phyloP scores from a whole-genome alignment of 345 rosid species.

The Ceriops tagal region DNA sequence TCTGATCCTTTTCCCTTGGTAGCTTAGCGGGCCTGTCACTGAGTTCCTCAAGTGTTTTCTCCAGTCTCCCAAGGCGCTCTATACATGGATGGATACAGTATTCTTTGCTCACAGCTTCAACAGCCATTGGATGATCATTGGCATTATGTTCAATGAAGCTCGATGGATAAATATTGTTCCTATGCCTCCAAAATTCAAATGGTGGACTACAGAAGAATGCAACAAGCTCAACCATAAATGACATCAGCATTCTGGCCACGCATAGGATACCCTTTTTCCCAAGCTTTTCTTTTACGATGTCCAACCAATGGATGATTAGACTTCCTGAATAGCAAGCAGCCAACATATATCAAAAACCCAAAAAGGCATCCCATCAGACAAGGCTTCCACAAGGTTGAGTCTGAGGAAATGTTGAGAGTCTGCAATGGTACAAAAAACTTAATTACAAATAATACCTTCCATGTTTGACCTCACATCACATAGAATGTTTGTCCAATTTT shows the following conservation, averaged over 20 bases:
- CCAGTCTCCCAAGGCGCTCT: constrained; percentile 72
- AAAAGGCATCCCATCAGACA: not conserved
- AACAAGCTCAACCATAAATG: constrained; percentile 46
- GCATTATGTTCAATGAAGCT: constrained; percentile 31
- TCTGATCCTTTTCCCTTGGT: constrained; percentile 77
- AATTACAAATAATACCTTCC: constrained; percentile 33
- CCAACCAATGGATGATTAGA: constrained; percentile 39
- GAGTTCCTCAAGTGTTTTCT: constrained; percentile 58
- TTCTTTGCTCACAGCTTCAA: constrained; percentile 36
- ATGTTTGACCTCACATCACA: constrained; percentile 19
- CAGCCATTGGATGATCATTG: constrained; percentile 22
- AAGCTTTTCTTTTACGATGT: constrained; percentile 40
- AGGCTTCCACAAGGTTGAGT: not conserved
- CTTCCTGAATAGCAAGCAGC: constrained; percentile 36
- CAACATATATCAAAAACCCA: not conserved
- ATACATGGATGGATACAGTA: constrained; percentile 56
- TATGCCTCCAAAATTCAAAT: constrained; percentile 53
- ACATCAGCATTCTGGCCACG: constrained; percentile 33
- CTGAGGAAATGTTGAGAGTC: too few relatives aligned
- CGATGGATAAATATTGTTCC: constrained; percentile 44
- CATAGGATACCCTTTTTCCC: constrained; percentile 35
- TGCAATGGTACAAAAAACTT: not conserved
- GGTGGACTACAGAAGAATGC: constrained; percentile 38
- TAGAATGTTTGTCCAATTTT: constrained; percentile 18
- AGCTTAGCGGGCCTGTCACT: constrained; percentile 60